Evolutionary conservation across 352 stramenopile genomes (phyloP).

Genomic region (Sclerospora graminicola): DNA sequence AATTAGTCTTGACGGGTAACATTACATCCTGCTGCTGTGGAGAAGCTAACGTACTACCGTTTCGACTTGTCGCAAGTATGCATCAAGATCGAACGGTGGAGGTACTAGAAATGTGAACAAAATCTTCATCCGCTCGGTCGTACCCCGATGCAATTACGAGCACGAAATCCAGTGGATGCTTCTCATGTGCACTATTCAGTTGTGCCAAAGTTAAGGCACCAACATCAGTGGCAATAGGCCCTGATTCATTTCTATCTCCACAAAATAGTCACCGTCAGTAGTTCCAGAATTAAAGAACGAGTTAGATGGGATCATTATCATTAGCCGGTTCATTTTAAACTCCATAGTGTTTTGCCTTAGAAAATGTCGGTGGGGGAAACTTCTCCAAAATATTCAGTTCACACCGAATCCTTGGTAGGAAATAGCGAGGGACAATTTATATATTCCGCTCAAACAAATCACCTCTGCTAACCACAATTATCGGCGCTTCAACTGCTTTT

Average conservation of each 20-base stretch:
- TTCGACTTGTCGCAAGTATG: too few species aligned
- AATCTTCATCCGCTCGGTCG: too few species aligned
- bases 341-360: slow-evolving; percentile 32
- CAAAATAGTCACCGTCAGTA: slow-evolving; percentile 5
- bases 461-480: slow-evolving; percentile 70
- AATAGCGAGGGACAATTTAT: slow-evolving; percentile 67
- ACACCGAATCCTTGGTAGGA: slow-evolving; percentile 43
- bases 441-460: slow-evolving; percentile 74
- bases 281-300: too few species aligned
- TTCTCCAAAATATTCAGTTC: too few species aligned
- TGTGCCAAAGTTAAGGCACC: slow-evolving; percentile 3
- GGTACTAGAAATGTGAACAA: too few species aligned
- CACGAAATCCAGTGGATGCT: slow-evolving; percentile 65
- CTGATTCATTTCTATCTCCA: slow-evolving; percentile 15
- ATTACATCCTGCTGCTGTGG: slow-evolving; percentile 6
- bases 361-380: slow-evolving; percentile 31
- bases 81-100: too few species aligned
- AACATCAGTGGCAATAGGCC: slow-evolving; percentile 4
- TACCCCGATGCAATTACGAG: slow-evolving; percentile 77
- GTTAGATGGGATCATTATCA: too few species aligned
- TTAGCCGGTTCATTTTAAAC: slow-evolving; percentile 11
- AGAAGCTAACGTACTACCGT: too few species aligned
- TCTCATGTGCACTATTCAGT: slow-evolving; percentile 14
- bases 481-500: too few species aligned
- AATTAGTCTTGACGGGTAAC: too few species aligned